A percentile compares a stretch with the other conserved stretches of the same genome.
Evolutionary conservation across 352 stramenopile genomes (phyloP).

Genomic region (Poterioochromonas sp.): DNA sequence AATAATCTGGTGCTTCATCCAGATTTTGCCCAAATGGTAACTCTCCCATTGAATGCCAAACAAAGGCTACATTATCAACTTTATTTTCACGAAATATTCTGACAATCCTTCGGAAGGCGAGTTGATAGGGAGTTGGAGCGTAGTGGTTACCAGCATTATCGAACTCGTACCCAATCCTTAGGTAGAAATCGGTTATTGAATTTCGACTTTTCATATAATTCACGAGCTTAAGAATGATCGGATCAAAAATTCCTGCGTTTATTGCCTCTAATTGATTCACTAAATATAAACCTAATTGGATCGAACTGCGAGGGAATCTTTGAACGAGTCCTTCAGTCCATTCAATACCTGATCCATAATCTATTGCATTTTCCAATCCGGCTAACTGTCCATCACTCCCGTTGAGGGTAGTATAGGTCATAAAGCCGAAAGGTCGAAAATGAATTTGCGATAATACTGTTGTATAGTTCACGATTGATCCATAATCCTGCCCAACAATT

Average conservation of each 20-base stretch:
- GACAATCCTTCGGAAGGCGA: slow-evolving; percentile 54
- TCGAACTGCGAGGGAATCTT: slow-evolving; percentile 19
- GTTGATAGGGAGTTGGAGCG: slow-evolving; percentile 38
- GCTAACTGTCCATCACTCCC: slow-evolving; percentile 50
- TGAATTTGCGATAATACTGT: not conserved
- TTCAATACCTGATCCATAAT: slow-evolving; percentile 57
- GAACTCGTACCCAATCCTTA: slow-evolving; percentile 52
- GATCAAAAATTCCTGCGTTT: slow-evolving; percentile 45
- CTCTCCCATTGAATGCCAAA: slow-evolving; percentile 56
- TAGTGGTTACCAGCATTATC: slow-evolving; percentile 19
- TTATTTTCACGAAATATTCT: slow-evolving; percentile 42
- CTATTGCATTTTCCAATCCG: slow-evolving; percentile 47
- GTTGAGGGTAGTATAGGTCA: slow-evolving; percentile 40
- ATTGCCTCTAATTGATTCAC: slow-evolving; percentile 52
- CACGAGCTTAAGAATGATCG: slow-evolving; percentile 46
- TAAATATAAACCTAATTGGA: slow-evolving; percentile 55
- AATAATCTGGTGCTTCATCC: slow-evolving; percentile 20
- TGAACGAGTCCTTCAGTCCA: slow-evolving; percentile 48
- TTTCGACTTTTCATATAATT: slow-evolving; percentile 43
- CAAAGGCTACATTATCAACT: slow-evolving; percentile 47
- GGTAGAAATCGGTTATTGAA: slow-evolving; percentile 48
- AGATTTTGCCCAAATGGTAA: too few species aligned
- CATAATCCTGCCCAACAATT: slow-evolving; percentile 17
- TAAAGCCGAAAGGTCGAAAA: not conserved
- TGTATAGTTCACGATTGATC: slow-evolving; percentile 11